A percentile compares a stretch with the other conserved stretches of the same genome.
These are phyloP conservation scores for Pontederia paniculata DNA, from an alignment of 176 grass and related monocot species.

Conservation along the genomic window DNA sequence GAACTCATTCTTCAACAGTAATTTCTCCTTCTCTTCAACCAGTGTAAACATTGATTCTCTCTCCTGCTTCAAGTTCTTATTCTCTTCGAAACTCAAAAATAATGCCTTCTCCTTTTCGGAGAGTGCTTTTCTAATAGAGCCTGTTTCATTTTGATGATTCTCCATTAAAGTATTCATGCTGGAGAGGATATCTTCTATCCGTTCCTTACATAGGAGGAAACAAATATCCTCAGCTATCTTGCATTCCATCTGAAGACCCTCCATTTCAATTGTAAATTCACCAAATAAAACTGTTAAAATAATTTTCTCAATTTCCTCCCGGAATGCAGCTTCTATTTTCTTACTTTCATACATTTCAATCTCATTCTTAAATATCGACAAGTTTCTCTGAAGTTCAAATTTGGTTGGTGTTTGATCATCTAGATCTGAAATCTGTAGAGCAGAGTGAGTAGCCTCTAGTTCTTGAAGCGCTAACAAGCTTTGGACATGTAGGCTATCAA, in stretches of 20 bases:
- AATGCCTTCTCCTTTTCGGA: slow-evolving; percentile 13
- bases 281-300: slow-evolving; percentile 25
- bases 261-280: slow-evolving; percentile 25
- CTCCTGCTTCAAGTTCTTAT: slow-evolving; percentile 31
- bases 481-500: slow-evolving; percentile 7
- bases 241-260: slow-evolving; percentile 27
- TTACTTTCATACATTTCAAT: slow-evolving; percentile 29
- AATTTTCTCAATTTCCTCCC: slow-evolving; percentile 33
- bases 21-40: slow-evolving; percentile 29
- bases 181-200: slow-evolving; percentile 25
- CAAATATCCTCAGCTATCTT: slow-evolving; percentile 29
- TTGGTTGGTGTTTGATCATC: background rate
- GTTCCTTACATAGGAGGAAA: slow-evolving; percentile 31
- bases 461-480: slow-evolving; percentile 7
- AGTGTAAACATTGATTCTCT: slow-evolving; percentile 26
- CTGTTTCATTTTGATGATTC: slow-evolving; percentile 19
- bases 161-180: slow-evolving; percentile 24
- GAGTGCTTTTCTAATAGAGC: slow-evolving; percentile 4
- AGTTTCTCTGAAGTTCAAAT: slow-evolving; percentile 14
- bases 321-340: slow-evolving; percentile 9
- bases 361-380: slow-evolving; percentile 11
- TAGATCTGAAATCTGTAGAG: slow-evolving; percentile 2
- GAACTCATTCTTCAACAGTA: slow-evolving; percentile 28
- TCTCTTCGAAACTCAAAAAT: slow-evolving; percentile 28
- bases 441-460: slow-evolving; percentile 5